These are phyloP conservation scores for Aegilops longissima DNA, from an alignment of 176 grass and related monocot genomes.

Conservation along the genomic window DNA sequence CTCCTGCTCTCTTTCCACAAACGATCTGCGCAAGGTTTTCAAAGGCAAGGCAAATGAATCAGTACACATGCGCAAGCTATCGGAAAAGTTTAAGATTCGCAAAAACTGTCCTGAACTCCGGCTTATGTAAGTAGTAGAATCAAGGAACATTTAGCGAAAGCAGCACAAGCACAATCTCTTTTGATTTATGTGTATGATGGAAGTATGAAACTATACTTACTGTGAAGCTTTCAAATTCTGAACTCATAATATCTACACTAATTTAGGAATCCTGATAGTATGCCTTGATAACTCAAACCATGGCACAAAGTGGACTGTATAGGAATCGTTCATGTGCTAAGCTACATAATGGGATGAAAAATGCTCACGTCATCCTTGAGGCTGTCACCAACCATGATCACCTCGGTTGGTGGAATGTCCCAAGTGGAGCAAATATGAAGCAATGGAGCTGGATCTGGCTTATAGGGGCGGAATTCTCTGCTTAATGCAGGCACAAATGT, in stretches of 20 bases:
- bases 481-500: slow-evolving; percentile 73
- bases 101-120: neutral
- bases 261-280: neutral
- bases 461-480: slow-evolving; percentile 94
- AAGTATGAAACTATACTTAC: neutral
- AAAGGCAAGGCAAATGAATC: neutral
- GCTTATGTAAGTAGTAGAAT: neutral
- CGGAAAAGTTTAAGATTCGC: neutral
- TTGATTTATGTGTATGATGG: neutral
- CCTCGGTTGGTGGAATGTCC: slow-evolving; percentile 74
- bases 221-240: neutral
- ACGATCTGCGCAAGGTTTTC: slow-evolving; percentile 45
- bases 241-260: neutral
- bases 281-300: neutral
- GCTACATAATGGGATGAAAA: neutral
- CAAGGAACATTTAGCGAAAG: neutral
- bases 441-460: slow-evolving; percentile 88
- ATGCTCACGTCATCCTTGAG: slow-evolving; percentile 89
- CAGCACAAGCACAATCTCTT: neutral
- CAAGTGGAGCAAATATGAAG: slow-evolving; percentile 89
- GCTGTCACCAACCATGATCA: slow-evolving; percentile 95
- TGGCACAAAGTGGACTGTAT: neutral
- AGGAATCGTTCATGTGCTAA: neutral
- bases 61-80: neutral
- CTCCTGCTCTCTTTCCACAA: slow-evolving; percentile 84